phyloP scores from a whole-genome alignment of 2,329 filamentous ascomycete genomes.

The Ophiostoma australiae region DNA sequence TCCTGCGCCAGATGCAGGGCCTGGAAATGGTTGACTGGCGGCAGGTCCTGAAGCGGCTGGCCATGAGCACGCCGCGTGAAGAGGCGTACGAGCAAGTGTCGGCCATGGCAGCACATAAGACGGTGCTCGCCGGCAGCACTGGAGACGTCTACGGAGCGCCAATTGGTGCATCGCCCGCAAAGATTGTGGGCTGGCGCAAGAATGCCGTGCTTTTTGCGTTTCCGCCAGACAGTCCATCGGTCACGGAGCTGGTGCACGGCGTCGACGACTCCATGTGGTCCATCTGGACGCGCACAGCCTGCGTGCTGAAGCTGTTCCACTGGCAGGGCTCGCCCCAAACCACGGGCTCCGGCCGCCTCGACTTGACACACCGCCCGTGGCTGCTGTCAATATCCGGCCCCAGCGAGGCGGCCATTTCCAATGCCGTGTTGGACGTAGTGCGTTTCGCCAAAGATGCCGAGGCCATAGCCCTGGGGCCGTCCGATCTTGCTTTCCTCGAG shows the following conservation, averaged over 20 bases:
- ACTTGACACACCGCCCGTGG: slow-evolving; percentile 20
- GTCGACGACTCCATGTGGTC: slow-evolving; percentile 30
- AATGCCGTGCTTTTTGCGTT: slow-evolving; percentile 32
- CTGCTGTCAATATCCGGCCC: slow-evolving; percentile 31
- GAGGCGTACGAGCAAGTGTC: not conserved
- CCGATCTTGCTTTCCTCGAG: not conserved
- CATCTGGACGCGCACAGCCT: slow-evolving; percentile 31
- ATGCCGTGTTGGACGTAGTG: slow-evolving; percentile 24
- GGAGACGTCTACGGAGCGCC: not conserved
- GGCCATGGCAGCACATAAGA: not conserved
- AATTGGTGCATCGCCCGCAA: not conserved
- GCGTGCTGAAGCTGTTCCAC: slow-evolving; percentile 29
- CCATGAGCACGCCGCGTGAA: slow-evolving; percentile 34
- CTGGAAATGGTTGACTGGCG: slow-evolving; percentile 39
- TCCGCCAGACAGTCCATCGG: slow-evolving; percentile 23
- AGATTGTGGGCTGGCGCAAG: slow-evolving; percentile 19
- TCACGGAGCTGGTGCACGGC: slow-evolving; percentile 27
- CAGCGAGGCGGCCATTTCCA: slow-evolving; percentile 16
- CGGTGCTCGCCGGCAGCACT: not conserved
- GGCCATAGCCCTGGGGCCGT: slow-evolving; percentile 2
- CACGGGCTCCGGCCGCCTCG: not conserved
- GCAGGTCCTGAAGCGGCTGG: slow-evolving; percentile 38
- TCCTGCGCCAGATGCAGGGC: slow-evolving; percentile 33
- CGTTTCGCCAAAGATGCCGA: slow-evolving; percentile 22
- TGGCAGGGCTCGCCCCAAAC: not conserved